Evolutionary conservation across 257 asterid genomes (phyloP).

Genomic region (Ligustrum vulgare): DNA sequence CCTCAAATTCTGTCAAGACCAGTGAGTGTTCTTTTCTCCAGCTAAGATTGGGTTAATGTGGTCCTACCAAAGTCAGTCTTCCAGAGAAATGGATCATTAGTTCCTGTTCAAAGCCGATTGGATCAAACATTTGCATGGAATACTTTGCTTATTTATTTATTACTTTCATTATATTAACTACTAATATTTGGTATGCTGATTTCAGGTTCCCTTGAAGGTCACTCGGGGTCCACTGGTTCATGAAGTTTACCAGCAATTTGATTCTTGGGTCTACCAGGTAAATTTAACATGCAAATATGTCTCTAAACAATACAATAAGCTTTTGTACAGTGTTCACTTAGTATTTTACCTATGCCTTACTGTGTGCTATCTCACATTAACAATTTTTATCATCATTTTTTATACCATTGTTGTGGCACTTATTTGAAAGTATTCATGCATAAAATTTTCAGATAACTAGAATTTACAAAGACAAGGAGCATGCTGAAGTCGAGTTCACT

Average conservation of each 20-base stretch:
- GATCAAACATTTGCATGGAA: neutral
- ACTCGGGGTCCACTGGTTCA: conserved; percentile 68
- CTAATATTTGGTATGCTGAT: conserved; percentile 11
- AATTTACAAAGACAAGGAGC: conserved; percentile 77
- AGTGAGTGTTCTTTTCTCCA: conserved; percentile 37
- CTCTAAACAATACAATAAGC: neutral
- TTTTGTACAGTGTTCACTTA: neutral
- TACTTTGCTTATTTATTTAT: neutral
- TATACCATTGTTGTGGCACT: neutral
- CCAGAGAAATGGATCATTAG: neutral
- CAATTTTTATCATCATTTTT: neutral
- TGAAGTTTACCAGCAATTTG: conserved; percentile 81
- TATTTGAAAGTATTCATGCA: neutral
- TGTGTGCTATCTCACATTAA: neutral
- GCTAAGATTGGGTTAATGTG: neutral
- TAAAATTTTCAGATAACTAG: conserved; percentile 53
- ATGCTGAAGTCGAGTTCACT: conserved; percentile 84
- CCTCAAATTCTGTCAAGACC: conserved; percentile 61
- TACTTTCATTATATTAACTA: neutral
- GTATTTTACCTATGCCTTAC: neutral
- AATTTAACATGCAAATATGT: neutral
- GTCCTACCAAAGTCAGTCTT: neutral
- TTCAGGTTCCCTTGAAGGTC: conserved; percentile 65
- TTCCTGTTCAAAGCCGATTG: neutral
- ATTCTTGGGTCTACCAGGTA: conserved; percentile 84